Evolutionary conservation across 495 filamentous ascomycete species (phyloP).

Genomic region (Sphaerosporella brunnea): DNA sequence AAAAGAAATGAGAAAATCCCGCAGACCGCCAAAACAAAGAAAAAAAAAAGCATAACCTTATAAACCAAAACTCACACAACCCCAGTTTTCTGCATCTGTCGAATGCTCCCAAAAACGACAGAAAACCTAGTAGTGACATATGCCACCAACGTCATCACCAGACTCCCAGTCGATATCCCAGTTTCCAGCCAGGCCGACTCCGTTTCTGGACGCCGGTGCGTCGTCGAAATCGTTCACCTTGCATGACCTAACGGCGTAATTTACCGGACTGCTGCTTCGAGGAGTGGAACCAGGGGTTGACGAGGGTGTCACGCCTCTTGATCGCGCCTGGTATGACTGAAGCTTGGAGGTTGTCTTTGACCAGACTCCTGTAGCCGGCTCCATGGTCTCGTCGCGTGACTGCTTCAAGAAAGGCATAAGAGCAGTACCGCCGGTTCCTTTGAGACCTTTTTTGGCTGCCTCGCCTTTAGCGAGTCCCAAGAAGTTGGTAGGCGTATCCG

Average conservation of each 20-base stretch:
- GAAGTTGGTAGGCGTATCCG: constrained; percentile 1
- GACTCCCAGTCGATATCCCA: constrained; percentile 19
- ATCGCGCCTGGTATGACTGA: constrained; percentile 9
- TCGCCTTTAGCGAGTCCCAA: constrained; percentile 16
- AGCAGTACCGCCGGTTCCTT: constrained; percentile 81
- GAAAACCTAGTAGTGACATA: constrained; percentile 16
- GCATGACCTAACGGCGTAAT: constrained; percentile 13
- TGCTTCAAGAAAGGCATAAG: constrained; percentile 90
- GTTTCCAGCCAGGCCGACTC: constrained; percentile 21
- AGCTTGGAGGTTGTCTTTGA: constrained; percentile 7
- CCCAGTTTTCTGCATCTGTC: too few species aligned
- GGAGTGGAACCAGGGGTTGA: constrained; percentile 10
- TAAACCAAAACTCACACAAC: too few species aligned
- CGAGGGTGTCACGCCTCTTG: constrained; percentile 5
- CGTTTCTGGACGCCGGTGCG: constrained; percentile 1
- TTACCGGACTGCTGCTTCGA: not conserved
- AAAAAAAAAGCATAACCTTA: too few species aligned
- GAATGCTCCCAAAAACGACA: too few species aligned
- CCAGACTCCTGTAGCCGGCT: constrained; percentile 54
- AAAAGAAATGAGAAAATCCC: too few species aligned
- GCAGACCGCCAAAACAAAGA: too few species aligned
- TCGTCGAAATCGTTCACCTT: constrained; percentile 26
- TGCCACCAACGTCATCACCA: constrained; percentile 19
- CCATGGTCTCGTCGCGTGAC: constrained; percentile 85
- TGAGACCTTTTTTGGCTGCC: constrained; percentile 42